A percentile compares a stretch with the other conserved stretches of the same genome.
Conservation (phyloP, 164 flowering plant genomes). For the Magnolia officinalis region DNA sequence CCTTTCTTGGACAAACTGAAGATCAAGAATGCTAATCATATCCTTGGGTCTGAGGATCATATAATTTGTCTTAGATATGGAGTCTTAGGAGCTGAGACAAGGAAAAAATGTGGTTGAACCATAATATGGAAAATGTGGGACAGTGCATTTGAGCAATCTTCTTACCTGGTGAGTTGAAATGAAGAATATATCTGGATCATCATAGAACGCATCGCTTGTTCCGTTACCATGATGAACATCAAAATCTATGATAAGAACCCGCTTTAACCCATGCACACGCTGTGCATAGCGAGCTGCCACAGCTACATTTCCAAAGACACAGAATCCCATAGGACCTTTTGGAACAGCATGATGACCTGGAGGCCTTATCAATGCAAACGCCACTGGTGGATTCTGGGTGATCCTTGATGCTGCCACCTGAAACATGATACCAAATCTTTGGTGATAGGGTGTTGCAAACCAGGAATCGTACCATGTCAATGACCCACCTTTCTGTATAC, state of each 20-base stretch:
- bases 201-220: conserved; percentile 90
- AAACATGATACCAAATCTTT: conserved; percentile 10
- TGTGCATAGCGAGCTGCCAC: conserved; percentile 97
- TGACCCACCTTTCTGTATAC: neutral
- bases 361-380: conserved; percentile 89
- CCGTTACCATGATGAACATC: conserved; percentile 99
- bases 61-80: too few relatives aligned
- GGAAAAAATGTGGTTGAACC: neutral
- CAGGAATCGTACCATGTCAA: neutral
- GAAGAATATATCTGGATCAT: conserved; percentile 90
- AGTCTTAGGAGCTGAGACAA: too few relatives aligned
- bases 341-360: conserved; percentile 99
- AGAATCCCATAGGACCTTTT: conserved; percentile 95
- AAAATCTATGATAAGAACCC: conserved; percentile 89
- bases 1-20: too few relatives aligned
- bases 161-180: conserved; percentile 94
- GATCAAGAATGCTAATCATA: too few relatives aligned
- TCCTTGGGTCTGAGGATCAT: too few relatives aligned
- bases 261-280: conserved; percentile 69
- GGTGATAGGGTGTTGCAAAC: too few relatives aligned
- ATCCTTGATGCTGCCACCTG: conserved; percentile 76
- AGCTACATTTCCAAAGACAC: conserved; percentile 94
- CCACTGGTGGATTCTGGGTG: conserved; percentile 55
- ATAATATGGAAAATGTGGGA: neutral
- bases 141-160: neutral